Evolutionary conservation across 2,329 filamentous ascomycete genomes (phyloP), one percentile per base, ranked within the genome.

Genomic region (Acarospora socialis): DNA sequence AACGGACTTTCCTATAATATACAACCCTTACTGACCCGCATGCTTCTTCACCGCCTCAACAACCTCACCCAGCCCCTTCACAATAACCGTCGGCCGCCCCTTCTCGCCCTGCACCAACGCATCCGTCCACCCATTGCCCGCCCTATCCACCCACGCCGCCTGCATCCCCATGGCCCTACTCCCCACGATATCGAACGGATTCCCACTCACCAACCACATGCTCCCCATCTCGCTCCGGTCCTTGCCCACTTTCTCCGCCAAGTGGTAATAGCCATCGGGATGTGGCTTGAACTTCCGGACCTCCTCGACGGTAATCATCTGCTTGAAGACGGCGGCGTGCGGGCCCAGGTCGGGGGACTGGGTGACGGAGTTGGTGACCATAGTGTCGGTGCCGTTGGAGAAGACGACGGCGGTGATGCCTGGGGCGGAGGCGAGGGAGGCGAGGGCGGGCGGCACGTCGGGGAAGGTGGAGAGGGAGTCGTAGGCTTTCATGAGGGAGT

Each of bases 101-200:
- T 44, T 28, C 16, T 28, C 19, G 2, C 23, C 54, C 5, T 61
- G 60, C 4, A 67, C 64, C 27, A 80, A 53, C 7, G 53, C 55
- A 55, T 84, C 79, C 38, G 64, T 57, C 78, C 78, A 83, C 3
- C 76, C 76, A 6, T 52, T 60, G 0, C 68, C 66, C 9, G 48
- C 52, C 16, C 78, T 58, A 54, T 82, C 75, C 4, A 84, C 66
- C 72, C 75, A 83, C 8, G 65, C 70, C 15, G 72, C 67, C 43
- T 66, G 63, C 55, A 82, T 56, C 0, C 77, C 77, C 4, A 65
- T 60, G 1, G 61, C 60, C 38, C 61, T 63, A 1, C 77, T 73
- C 0, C 80, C 79, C 0, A 73, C 65, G 10, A 78, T 57, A 48
- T 84, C 79, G 48, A 84, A 84, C 2, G 79, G 73, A 47, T 84